phyloP scores from a whole-genome alignment of 2,329 filamentous ascomycete species.

The Colletotrichum aenigma region DNA sequence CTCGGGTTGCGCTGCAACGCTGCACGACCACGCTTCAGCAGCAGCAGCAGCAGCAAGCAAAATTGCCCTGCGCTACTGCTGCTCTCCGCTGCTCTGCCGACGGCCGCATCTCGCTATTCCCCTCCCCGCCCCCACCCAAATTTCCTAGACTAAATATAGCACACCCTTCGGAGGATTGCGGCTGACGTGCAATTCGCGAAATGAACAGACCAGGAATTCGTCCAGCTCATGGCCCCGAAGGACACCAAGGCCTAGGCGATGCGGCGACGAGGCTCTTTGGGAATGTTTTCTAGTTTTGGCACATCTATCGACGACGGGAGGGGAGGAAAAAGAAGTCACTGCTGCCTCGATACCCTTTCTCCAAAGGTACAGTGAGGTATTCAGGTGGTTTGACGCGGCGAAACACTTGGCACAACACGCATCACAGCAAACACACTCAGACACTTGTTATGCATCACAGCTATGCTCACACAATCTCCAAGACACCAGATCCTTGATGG shows the following conservation, averaged over 20 bases:
- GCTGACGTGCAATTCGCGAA: background rate
- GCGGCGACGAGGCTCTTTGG: background rate
- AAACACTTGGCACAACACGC: background rate
- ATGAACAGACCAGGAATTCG: constrained; percentile 21
- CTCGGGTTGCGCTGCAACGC: background rate
- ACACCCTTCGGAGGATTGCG: background rate
- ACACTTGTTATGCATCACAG: background rate
- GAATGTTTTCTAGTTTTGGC: background rate
- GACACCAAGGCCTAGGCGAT: constrained; percentile 4
- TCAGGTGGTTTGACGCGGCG: background rate
- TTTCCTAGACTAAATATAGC: background rate
- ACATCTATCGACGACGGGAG: background rate
- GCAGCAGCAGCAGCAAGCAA: background rate
- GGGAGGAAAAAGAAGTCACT: constrained; percentile 8
- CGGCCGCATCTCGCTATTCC: background rate
- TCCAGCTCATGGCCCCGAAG: constrained; percentile 23
- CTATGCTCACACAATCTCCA: background rate
- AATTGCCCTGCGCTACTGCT: background rate
- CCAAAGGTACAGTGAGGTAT: constrained; percentile 8
- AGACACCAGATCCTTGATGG: background rate
- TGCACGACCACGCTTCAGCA: background rate
- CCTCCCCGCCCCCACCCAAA: background rate
- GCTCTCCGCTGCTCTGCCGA: background rate
- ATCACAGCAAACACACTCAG: background rate
- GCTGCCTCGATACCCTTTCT: constrained; percentile 20